Percentiles rank a stretch among this genome's conserved stretches.
phyloP scores from a whole-genome alignment of 192 early-diverging fungal genomes.

The Coemansia sp. region DNA sequence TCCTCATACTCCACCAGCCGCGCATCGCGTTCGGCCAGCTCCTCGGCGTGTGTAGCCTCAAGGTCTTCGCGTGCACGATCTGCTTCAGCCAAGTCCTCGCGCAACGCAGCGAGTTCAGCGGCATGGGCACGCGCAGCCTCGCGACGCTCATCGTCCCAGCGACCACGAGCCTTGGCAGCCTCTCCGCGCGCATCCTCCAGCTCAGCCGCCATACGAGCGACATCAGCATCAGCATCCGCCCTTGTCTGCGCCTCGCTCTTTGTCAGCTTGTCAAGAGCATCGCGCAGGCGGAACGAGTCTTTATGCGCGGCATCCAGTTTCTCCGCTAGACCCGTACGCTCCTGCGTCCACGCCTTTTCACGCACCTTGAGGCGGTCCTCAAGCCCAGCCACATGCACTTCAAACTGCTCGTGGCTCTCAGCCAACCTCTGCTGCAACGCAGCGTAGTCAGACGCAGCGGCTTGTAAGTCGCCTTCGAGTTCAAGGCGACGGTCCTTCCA shows the following conservation, averaged over 20 bases:
- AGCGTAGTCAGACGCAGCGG: slow-evolving; percentile 44
- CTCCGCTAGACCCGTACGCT: slow-evolving; percentile 37
- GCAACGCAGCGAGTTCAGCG: slow-evolving; percentile 16
- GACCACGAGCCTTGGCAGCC: slow-evolving; percentile 1
- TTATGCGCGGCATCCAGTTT: slow-evolving; percentile 56
- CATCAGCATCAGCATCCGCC: slow-evolving; percentile 40
- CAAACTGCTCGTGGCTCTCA: slow-evolving; percentile 22
- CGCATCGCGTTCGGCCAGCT: slow-evolving; percentile 19
- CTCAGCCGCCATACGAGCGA: slow-evolving; percentile 33
- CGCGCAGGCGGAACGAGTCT: slow-evolving; percentile 50
- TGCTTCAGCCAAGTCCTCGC: background rate
- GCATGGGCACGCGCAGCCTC: slow-evolving; percentile 30
- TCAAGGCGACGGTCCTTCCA: slow-evolving; percentile 44
- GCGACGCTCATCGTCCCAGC: slow-evolving; percentile 33
- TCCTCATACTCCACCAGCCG: slow-evolving; percentile 19
- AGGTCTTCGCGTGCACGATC: background rate
- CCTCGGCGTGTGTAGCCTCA: background rate
- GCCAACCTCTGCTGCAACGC: slow-evolving; percentile 29
- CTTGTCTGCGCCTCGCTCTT: slow-evolving; percentile 33
- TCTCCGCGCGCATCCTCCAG: slow-evolving; percentile 22
- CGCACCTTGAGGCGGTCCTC: slow-evolving; percentile 26
- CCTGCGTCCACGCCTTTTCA: slow-evolving; percentile 37
- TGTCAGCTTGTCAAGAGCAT: slow-evolving; percentile 36
- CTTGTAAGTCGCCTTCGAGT: slow-evolving; percentile 39
- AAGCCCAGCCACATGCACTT: slow-evolving; percentile 5